Evolutionary conservation across 306 rosid species (phyloP), one percentile per base, ranked within the genome.

Genomic region (Gillenia trifoliata): DNA sequence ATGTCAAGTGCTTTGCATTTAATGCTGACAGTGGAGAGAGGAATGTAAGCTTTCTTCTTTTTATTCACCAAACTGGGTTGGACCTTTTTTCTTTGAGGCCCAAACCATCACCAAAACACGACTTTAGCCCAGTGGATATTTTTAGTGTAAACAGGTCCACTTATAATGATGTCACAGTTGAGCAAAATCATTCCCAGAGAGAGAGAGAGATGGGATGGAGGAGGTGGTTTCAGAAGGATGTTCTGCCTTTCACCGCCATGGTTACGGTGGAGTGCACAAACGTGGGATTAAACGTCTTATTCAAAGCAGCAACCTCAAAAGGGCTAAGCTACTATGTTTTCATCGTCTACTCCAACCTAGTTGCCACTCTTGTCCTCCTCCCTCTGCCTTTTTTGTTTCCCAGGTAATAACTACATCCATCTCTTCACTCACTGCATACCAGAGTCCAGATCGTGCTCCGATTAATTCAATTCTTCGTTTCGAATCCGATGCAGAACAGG

Each of bases 241-340:
- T 83, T 25, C 45, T 79, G 40, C 90, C 93, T 8, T 77, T 90
- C 52, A 57, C 65, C 0, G 90, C 85, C 26, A 76, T 93, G 88
- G 68, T 86, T 1, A 78, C 83, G 10, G 61, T 71, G 1, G 92
- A 90, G 72, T 81, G 85, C 73, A 64, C 78, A 8, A 78, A 64
- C 43, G 90, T 92, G 60, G 92, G 87, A 45, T 80, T 84, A 0
- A 77, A 56, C 59, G 68, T 75, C 64, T 52, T 87, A 15, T 89
- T 81, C 83, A 93, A 93, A 81, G 84, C 85, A 74, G 96, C 92
- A 23, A 54, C 77, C 23, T 52, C 64, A 23, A 76, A 71, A 69
- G 88, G 93, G 0, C 57, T 87, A 61, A 85, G 87, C 80, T 86
- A 75, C 87, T 83, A 77, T 26, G 91, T 84, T 33, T 87, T 88